Evolutionary conservation across 2,329 filamentous ascomycete species (phyloP).

Genomic region (Calonectria crousiana): DNA sequence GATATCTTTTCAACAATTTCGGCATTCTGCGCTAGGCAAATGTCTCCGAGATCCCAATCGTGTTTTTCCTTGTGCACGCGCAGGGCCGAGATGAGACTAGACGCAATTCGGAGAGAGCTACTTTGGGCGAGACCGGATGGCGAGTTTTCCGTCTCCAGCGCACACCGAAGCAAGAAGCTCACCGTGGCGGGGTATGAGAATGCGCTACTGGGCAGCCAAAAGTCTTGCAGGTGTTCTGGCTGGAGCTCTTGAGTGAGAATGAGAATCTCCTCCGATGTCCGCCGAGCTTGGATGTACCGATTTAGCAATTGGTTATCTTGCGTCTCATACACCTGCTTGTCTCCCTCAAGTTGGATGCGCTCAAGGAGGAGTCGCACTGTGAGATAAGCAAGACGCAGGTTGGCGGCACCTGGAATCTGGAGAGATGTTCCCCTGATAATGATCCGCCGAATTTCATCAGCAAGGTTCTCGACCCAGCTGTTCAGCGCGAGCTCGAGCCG

Average conservation of each 20-base stretch:
- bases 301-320: constrained; percentile 42
- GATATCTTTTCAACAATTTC: constrained; percentile 61
- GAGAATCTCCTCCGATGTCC: constrained; percentile 62
- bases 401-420: constrained; percentile 59
- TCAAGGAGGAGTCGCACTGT: constrained; percentile 60
- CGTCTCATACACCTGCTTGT: constrained; percentile 43
- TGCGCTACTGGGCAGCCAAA: constrained; percentile 62
- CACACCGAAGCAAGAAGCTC: constrained; percentile 63
- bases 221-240: constrained; percentile 58
- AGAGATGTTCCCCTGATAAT: constrained; percentile 58
- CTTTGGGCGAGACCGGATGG: constrained; percentile 50
- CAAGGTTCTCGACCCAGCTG: constrained; percentile 59
- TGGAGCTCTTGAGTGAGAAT: constrained; percentile 60
- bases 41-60: constrained; percentile 64
- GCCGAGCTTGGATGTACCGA: constrained; percentile 56
- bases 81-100: constrained; percentile 55
- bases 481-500: constrained; percentile 54
- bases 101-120: constrained; percentile 56
- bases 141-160: constrained; percentile 57
- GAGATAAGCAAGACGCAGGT: constrained; percentile 64
- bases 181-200: constrained; percentile 63
- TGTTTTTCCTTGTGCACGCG: constrained; percentile 52
- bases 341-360: constrained; percentile 59
- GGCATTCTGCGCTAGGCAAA: constrained; percentile 61
- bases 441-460: constrained; percentile 51